Percentiles rank a stretch among this genome's conserved stretches.
phyloP scores from a whole-genome alignment of 2,329 filamentous ascomycete genomes.

The Neophaeococcomyces aloes region DNA sequence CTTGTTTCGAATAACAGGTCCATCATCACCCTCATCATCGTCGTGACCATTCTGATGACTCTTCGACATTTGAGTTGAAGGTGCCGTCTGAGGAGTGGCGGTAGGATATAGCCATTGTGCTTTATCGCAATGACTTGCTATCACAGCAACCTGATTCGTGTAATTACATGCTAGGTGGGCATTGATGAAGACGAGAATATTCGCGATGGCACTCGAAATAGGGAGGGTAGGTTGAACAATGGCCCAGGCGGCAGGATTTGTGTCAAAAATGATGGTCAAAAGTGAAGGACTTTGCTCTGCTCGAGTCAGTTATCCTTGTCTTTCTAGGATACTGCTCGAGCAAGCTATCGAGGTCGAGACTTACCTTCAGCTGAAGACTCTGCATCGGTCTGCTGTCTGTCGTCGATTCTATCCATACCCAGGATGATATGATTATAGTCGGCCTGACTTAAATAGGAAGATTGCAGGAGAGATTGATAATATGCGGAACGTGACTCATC shows the following conservation, averaged over 20 bases:
- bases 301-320: slow-evolving; percentile 8
- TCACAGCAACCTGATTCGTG: slow-evolving; percentile 80
- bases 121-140: slow-evolving; percentile 78
- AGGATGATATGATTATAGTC: neutral
- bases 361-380: slow-evolving; percentile 5
- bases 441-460: no score
- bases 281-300: slow-evolving; percentile 61
- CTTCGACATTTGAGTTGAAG: slow-evolving; percentile 14
- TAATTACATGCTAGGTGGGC: slow-evolving; percentile 91
- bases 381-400: slow-evolving; percentile 43
- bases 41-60: slow-evolving; percentile 6
- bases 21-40: slow-evolving; percentile 20
- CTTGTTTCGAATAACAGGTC: slow-evolving; percentile 16
- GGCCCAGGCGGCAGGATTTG: slow-evolving; percentile 90
- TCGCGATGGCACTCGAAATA: slow-evolving; percentile 72
- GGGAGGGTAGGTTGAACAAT: slow-evolving; percentile 63
- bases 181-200: slow-evolving; percentile 92
- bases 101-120: slow-evolving; percentile 83
- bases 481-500: no score
- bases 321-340: slow-evolving; percentile 9
- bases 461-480: no score
- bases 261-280: slow-evolving; percentile 84
- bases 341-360: neutral
- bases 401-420: slow-evolving; percentile 57
- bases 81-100: slow-evolving; percentile 22